phyloP scores from a whole-genome alignment of 352 stramenopile species.

The Globisporangium alternatum region DNA sequence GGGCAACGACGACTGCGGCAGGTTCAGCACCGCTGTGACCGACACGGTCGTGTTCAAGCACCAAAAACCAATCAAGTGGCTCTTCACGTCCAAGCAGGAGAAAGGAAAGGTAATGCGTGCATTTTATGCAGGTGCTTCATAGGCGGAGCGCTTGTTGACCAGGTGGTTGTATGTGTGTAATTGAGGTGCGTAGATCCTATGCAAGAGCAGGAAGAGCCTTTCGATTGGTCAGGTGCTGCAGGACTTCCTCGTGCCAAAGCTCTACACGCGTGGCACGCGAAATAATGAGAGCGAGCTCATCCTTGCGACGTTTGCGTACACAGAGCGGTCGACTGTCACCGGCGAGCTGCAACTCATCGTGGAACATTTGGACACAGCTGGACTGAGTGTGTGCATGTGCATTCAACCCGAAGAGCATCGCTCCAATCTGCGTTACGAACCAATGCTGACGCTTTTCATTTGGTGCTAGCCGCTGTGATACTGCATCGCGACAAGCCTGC shows the following conservation, averaged over 20 bases:
- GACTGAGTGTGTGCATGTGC: constrained; percentile 27
- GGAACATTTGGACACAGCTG: constrained; percentile 48
- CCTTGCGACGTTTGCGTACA: constrained; percentile 53
- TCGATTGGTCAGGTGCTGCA: constrained; percentile 43
- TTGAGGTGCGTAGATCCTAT: constrained; percentile 36
- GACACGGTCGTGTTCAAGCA: constrained; percentile 76
- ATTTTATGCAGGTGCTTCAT: background rate
- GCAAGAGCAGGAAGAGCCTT: constrained; percentile 62
- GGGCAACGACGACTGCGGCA: constrained; percentile 14
- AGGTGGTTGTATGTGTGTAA: background rate
- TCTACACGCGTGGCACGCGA: constrained; percentile 10
- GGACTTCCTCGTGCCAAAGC: constrained; percentile 38
- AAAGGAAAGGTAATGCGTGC: constrained; percentile 40
- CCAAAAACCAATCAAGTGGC: constrained; percentile 62
- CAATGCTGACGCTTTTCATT: background rate
- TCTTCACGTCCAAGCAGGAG: constrained; percentile 76
- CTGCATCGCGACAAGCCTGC: constrained; percentile 48
- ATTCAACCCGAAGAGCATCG: background rate
- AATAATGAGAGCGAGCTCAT: constrained; percentile 31
- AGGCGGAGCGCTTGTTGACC: background rate
- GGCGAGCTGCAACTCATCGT: constrained; percentile 47
- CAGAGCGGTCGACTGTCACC: constrained; percentile 35
- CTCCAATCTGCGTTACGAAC: background rate
- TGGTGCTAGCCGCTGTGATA: constrained; percentile 23
- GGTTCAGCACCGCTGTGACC: constrained; percentile 49